A percentile compares a stretch with the other conserved stretches of the same genome.
Conservation (phyloP, 2,329 filamentous ascomycete genomes). For the Zopfia rhizophila region DNA sequence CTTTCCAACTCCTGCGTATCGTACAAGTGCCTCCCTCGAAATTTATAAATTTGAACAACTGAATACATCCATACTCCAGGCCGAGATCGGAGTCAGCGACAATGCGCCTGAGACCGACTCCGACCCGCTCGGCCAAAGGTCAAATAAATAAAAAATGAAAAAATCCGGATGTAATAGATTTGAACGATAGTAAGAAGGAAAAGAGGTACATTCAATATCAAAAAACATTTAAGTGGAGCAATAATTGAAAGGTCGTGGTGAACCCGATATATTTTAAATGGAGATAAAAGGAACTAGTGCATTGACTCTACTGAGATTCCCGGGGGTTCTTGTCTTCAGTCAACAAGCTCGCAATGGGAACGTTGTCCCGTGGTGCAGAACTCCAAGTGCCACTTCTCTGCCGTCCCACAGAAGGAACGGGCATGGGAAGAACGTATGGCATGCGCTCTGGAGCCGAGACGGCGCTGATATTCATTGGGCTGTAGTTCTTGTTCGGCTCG, state of each 20-base stretch:
- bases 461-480: slow-evolving; percentile 44
- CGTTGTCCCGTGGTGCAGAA: slow-evolving; percentile 48
- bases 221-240: too few species aligned
- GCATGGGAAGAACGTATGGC: slow-evolving; percentile 51
- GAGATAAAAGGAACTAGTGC: too few species aligned
- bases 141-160: slow-evolving; percentile 10
- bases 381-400: slow-evolving; percentile 48
- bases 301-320: slow-evolving; percentile 19
- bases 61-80: not conserved
- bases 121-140: not conserved
- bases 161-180: slow-evolving; percentile 16
- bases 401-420: slow-evolving; percentile 45
- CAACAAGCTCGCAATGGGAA: slow-evolving; percentile 52
- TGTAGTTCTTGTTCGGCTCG: slow-evolving; percentile 45
- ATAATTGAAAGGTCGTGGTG: too few species aligned
- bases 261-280: too few species aligned
- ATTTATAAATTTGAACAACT: not conserved
- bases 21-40: slow-evolving; percentile 7
- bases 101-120: slow-evolving; percentile 9
- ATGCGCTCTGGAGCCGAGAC: slow-evolving; percentile 46
- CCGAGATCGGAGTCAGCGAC: slow-evolving; percentile 6
- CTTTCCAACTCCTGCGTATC: too few species aligned
- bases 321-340: slow-evolving; percentile 51
- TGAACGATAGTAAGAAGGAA: slow-evolving; percentile 39
- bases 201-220: too few species aligned